Percentiles rank a stretch among this genome's conserved stretches.
Evolutionary conservation across 768 basidiomycete genomes (phyloP).

Genomic region (Amyloporia xantha): DNA sequence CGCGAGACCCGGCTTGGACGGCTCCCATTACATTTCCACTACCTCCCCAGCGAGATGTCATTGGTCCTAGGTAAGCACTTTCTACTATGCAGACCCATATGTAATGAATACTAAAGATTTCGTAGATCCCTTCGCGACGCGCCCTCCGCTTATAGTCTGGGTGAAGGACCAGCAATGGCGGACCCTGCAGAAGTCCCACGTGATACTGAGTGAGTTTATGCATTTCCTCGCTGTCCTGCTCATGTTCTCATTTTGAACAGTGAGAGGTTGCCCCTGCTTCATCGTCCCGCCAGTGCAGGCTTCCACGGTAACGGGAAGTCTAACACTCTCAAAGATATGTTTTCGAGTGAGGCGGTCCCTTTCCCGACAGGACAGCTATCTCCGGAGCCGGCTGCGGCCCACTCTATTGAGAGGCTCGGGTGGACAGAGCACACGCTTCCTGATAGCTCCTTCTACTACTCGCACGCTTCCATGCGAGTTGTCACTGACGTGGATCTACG

Average conservation of each 20-base stretch:
- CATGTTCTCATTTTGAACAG: constrained; percentile 23
- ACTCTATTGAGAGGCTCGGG: constrained; percentile 42
- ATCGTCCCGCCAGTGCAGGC: constrained; percentile 26
- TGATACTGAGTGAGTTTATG: constrained; percentile 14
- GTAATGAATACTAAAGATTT: neutral
- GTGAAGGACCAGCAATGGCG: constrained; percentile 8
- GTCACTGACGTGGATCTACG: constrained; percentile 72
- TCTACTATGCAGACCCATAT: no score
- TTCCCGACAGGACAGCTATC: constrained; percentile 16
- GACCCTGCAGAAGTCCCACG: constrained; percentile 5
- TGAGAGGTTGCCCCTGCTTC: constrained; percentile 49
- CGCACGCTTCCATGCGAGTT: constrained; percentile 51
- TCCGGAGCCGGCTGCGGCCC: constrained; percentile 17
- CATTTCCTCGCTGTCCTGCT: no score
- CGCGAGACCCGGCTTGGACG: no score
- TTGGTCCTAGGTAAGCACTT: constrained; percentile 24
- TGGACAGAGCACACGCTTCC: constrained; percentile 78
- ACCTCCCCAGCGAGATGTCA: constrained; percentile 36
- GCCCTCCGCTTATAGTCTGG: constrained; percentile 16
- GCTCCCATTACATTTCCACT: constrained; percentile 34
- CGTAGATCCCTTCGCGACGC: constrained; percentile 12
- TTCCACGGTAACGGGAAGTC: constrained; percentile 14
- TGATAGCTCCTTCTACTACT: constrained; percentile 64
- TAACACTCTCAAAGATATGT: constrained; percentile 11
- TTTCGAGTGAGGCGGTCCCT: constrained; percentile 9